These are phyloP conservation scores for Phytophthora podocarpi DNA, from an alignment of 352 stramenopile genomes.

Conservation along the genomic window DNA sequence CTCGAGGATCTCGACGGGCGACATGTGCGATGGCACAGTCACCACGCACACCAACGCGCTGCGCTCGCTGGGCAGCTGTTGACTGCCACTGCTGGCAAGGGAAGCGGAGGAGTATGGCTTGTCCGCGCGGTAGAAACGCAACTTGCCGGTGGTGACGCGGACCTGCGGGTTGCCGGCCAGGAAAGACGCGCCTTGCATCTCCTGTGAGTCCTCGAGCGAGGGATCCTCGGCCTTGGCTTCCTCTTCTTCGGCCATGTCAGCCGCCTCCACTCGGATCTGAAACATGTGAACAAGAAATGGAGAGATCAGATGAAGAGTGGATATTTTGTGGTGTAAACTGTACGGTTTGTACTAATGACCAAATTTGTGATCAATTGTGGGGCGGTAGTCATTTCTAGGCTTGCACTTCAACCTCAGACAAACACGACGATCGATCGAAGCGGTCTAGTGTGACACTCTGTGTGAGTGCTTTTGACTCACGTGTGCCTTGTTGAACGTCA, in stretches of 20 bases:
- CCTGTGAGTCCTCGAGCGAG: slow-evolving; percentile 19
- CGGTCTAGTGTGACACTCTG: too few species aligned
- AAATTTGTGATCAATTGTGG: slow-evolving; percentile 1
- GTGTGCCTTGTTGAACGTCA: too few species aligned
- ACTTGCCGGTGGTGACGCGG: slow-evolving; percentile 70
- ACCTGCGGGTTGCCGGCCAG: slow-evolving; percentile 83
- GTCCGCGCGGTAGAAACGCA: slow-evolving; percentile 85
- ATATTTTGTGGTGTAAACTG: not conserved
- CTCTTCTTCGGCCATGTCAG: slow-evolving; percentile 50
- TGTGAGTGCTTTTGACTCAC: too few species aligned
- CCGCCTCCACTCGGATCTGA: slow-evolving; percentile 80
- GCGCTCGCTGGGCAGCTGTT: slow-evolving; percentile 65
- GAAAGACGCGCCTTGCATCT: slow-evolving; percentile 52
- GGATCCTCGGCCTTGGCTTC: slow-evolving; percentile 40
- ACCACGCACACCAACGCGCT: slow-evolving; percentile 84
- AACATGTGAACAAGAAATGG: slow-evolving; percentile 57
- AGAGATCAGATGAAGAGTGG: not conserved
- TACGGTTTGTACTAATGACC: not conserved
- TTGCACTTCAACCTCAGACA: too few species aligned
- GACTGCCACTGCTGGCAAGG: slow-evolving; percentile 1
- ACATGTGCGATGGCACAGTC: slow-evolving; percentile 86
- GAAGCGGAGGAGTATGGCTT: slow-evolving; percentile 44
- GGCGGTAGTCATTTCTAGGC: not conserved
- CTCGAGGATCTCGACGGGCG: slow-evolving; percentile 83
- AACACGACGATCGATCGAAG: too few species aligned